These are phyloP conservation scores for Verticillium longisporum DNA, from an alignment of 2,329 filamentous ascomycete genomes.

Conservation along the genomic window DNA sequence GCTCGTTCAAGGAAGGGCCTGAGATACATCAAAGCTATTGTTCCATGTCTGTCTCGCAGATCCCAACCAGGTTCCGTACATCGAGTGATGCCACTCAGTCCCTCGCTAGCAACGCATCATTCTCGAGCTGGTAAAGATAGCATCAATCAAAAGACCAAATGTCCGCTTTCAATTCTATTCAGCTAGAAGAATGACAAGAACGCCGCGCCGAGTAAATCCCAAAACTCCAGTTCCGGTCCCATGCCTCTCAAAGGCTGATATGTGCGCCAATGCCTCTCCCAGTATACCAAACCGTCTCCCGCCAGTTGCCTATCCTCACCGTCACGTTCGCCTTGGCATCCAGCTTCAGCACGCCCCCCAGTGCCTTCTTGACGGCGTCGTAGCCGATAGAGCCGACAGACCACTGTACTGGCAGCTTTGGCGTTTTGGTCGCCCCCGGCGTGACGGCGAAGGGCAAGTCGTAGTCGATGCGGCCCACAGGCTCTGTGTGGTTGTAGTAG, in stretches of 20 bases:
- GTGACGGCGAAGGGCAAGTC: constrained; percentile 67
- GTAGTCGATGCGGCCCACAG: constrained; percentile 72
- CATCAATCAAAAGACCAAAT: too few relatives aligned
- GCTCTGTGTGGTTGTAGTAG: constrained; percentile 72
- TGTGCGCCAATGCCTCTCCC: constrained; percentile 66
- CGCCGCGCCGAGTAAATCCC: neutral
- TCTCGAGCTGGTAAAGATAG: neutral
- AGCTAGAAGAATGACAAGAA: neutral
- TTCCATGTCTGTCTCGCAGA: too few relatives aligned
- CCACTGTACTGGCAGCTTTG: constrained; percentile 77
- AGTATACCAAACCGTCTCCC: constrained; percentile 62
- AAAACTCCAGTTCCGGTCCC: constrained; percentile 12
- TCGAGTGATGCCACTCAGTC: too few relatives aligned
- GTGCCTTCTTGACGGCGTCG: constrained; percentile 68
- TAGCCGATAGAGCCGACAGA: constrained; percentile 72
- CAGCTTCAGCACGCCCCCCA: constrained; percentile 74
- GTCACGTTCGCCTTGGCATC: constrained; percentile 72
- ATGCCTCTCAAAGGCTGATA: constrained; percentile 38
- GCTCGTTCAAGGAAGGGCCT: too few relatives aligned
- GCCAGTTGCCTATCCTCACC: constrained; percentile 69
- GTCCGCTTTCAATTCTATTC: neutral
- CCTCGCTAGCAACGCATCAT: neutral
- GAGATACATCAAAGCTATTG: too few relatives aligned
- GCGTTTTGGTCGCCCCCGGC: constrained; percentile 66
- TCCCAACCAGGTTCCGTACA: too few relatives aligned